A percentile compares a stretch with the other conserved stretches of the same genome.
phyloP scores from a whole-genome alignment of 2,329 filamentous ascomycete genomes.

The Beauveria scarabaeidicola region DNA sequence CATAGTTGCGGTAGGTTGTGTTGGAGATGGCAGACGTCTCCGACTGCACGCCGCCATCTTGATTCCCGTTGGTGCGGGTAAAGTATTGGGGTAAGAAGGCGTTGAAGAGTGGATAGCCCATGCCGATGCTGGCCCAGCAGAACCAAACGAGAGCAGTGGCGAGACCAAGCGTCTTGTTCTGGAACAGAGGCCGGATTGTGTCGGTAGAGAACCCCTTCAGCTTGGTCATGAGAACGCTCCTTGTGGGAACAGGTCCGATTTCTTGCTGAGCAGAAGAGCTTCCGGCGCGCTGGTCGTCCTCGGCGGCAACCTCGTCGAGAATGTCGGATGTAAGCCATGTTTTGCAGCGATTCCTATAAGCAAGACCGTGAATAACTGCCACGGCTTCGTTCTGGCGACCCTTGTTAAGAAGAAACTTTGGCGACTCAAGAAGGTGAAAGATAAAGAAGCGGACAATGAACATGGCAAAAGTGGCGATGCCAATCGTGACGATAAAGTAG shows the following conservation, averaged over 20 bases:
- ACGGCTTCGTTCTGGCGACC: constrained; percentile 73
- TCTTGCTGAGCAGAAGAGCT: constrained; percentile 12
- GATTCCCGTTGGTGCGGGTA: constrained; percentile 41
- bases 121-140: constrained; percentile 73
- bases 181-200: constrained; percentile 59
- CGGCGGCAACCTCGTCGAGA: constrained; percentile 45
- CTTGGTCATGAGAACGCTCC: constrained; percentile 45
- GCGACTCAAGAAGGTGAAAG: constrained; percentile 77
- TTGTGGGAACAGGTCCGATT: constrained; percentile 17
- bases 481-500: constrained; percentile 62
- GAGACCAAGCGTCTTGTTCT: constrained; percentile 40
- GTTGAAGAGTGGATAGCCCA: constrained; percentile 85
- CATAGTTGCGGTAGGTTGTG: constrained; percentile 68
- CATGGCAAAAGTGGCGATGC: constrained; percentile 65
- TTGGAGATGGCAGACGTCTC: constrained; percentile 31
- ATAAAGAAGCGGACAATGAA: constrained; percentile 70
- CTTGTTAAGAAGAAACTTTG: constrained; percentile 71
- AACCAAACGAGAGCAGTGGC: constrained; percentile 60
- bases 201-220: constrained; percentile 58
- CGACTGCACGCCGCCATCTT: constrained; percentile 19
- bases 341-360: constrained; percentile 58
- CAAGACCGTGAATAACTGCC: constrained; percentile 69
- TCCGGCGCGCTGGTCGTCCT: constrained; percentile 25
- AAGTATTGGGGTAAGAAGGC: constrained; percentile 85
- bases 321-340: constrained; percentile 72